Evolutionary conservation across 2,329 filamentous ascomycete species (phyloP), one percentile per base, ranked within the genome.

Genomic region (Penicillium sp.): DNA sequence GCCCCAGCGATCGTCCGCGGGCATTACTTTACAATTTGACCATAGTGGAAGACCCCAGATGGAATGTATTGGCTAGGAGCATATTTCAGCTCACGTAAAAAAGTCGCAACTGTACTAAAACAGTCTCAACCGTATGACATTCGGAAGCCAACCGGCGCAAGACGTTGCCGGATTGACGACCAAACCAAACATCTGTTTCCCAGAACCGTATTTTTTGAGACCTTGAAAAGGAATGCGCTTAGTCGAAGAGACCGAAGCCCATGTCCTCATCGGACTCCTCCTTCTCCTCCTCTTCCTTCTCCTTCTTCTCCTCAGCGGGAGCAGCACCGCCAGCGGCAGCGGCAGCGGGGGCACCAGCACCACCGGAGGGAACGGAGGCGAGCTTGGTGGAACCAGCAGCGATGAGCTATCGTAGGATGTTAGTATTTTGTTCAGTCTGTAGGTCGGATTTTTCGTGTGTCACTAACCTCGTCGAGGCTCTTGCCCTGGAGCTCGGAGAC

Each of bases 361-460:
- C 92, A 73, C 92, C 94, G 73, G 90, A 91, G 79, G 94, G 92
- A 75, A 99, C 93, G 80, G 93, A 97, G 71, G 94, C 94, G 73
- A 99, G 91, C 88, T 99, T 99, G 80, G 83, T 74, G 66, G 90
- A 86, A 76, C 94, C 94, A 81, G 92, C 86, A 71, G 90, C 71
- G 79, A 99, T 97, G 80, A 99, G 83, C 94, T 97, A 69, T 61
- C 63, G 6, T 32, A 18, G 10, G 38, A 7, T 36, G 47, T 62
- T 21, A 66, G 63, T 68, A 54, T 32, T 18, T 34, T 27, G 16
- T 58, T 40, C 24, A 56, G 29, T 6, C 24, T 27, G 13, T 45
- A 39, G 5, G 3, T 7, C 27, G 10, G 18, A 38, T 24, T 10
- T 22, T 40, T 22, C 29, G 5, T 27, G 22, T 45, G 18, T 50